phyloP scores from a whole-genome alignment of 2,329 filamentous ascomycete species.

The Dactylellina drechsleri region DNA sequence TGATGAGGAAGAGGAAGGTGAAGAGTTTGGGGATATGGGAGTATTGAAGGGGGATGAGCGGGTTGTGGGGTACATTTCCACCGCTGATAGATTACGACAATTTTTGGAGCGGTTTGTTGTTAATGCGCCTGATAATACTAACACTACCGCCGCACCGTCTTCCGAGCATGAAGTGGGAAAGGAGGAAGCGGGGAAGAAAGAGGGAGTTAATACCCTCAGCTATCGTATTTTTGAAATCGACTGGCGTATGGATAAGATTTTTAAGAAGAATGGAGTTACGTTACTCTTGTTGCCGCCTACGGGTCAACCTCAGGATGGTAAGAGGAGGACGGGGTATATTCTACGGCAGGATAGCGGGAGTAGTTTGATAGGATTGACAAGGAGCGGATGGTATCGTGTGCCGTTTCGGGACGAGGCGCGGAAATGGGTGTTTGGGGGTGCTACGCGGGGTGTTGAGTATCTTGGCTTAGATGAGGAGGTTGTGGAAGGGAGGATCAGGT shows the following conservation, averaged over 20 bases:
- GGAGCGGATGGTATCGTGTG: slow-evolving; percentile 21
- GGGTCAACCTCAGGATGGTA: neutral
- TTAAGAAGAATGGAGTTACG: neutral
- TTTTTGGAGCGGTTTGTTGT: neutral
- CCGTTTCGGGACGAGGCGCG: neutral
- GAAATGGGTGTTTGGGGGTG: neutral
- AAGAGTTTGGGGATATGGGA: no score
- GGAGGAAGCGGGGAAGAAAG: neutral
- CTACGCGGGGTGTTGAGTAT: neutral
- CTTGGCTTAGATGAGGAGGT: slow-evolving; percentile 10
- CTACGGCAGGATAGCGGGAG: slow-evolving; percentile 5
- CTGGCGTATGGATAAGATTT: neutral
- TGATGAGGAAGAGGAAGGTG: no score
- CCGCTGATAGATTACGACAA: no score
- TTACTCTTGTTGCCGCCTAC: neutral
- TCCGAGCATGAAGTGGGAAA: neutral
- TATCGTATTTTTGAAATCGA: neutral
- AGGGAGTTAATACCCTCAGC: neutral
- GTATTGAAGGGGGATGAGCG: no score
- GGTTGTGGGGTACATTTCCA: no score
- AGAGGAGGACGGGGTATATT: slow-evolving; percentile 9
- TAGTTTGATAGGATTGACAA: slow-evolving; percentile 6
- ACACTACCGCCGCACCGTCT: no score
- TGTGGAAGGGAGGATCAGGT: slow-evolving; percentile 16
- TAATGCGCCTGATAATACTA: neutral